These are phyloP conservation scores for Mycena kentingensis DNA, from an alignment of 768 basidiomycete species.

Conservation along the genomic window DNA sequence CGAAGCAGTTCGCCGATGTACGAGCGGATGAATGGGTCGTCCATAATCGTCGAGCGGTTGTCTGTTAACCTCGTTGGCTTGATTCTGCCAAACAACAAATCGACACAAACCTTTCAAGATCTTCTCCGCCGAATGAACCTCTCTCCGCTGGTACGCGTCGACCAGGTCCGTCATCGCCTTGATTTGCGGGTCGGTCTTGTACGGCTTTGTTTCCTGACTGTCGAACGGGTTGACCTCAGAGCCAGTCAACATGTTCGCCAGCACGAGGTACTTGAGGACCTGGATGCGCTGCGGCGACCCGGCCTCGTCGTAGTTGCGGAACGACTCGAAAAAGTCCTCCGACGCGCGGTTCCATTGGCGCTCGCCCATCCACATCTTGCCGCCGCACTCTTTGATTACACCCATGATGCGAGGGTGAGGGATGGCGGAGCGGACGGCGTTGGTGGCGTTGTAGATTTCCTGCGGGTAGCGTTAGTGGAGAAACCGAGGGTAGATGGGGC, in stretches of 20 bases:
- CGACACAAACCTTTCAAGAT: slow-evolving; percentile 78
- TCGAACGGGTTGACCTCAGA: slow-evolving; percentile 99
- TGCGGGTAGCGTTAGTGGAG: slow-evolving; percentile 31
- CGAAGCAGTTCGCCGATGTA: slow-evolving; percentile 96
- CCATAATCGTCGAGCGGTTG: slow-evolving; percentile 94
- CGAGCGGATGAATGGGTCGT: slow-evolving; percentile 89
- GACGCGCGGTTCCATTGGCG: slow-evolving; percentile 97
- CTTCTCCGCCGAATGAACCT: slow-evolving; percentile 97
- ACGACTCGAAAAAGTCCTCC: slow-evolving; percentile 98
- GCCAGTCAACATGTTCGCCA: slow-evolving; percentile 97
- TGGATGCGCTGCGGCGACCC: slow-evolving; percentile 96
- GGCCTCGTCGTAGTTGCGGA: slow-evolving; percentile 97
- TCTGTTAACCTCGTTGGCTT: slow-evolving; percentile 46
- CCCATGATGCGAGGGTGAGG: slow-evolving; percentile 99
- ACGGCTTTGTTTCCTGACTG: slow-evolving; percentile 99
- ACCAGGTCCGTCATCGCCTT: slow-evolving; percentile 98
- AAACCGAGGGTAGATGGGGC: not conserved
- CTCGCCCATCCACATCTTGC: slow-evolving; percentile 99
- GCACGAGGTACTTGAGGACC: slow-evolving; percentile 96
- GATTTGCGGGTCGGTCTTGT: slow-evolving; percentile 95
- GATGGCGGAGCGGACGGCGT: slow-evolving; percentile 91
- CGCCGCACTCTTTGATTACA: slow-evolving; percentile 98
- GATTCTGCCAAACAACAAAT: not conserved
- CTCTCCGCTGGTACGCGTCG: slow-evolving; percentile 92
- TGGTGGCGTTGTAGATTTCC: slow-evolving; percentile 98